Evolutionary conservation across 108 stramenopile species (phyloP).

Genomic region (Skeletonema potamos): DNA sequence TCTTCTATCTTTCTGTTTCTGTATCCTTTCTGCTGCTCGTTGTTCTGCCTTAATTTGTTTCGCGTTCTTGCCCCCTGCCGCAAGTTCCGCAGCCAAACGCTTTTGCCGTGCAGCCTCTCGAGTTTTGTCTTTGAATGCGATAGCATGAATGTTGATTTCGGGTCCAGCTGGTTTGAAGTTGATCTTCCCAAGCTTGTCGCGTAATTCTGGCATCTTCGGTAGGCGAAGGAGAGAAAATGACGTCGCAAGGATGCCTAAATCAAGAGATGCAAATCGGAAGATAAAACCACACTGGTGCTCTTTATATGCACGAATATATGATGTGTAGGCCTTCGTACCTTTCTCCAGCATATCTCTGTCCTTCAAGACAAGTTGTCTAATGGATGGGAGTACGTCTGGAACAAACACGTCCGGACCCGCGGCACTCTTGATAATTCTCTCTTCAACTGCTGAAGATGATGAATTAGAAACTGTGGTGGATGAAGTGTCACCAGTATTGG

Average conservation of each 20-base stretch:
- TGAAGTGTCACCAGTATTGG: background rate
- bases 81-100: conserved; percentile 80
- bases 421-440: conserved; percentile 38
- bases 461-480: background rate
- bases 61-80: conserved; percentile 88
- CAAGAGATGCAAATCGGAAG: conserved; percentile 90
- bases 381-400: conserved; percentile 61
- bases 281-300: conserved; percentile 92
- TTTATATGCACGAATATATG: conserved; percentile 95
- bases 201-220: conserved; percentile 98
- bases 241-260: conserved; percentile 86
- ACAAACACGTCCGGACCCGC: conserved; percentile 33
- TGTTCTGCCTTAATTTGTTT: conserved; percentile 92
- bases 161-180: conserved; percentile 76
- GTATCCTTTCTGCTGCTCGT: conserved; percentile 65
- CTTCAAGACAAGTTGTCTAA: conserved; percentile 69
- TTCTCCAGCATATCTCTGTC: conserved; percentile 97
- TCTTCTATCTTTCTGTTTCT: conserved; percentile 58
- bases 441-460: background rate
- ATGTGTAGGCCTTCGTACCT: conserved; percentile 94
- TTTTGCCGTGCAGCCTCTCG: conserved; percentile 91
- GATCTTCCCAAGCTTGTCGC: conserved; percentile 55
- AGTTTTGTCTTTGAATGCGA: conserved; percentile 87
- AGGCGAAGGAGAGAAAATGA: conserved; percentile 91
- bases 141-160: conserved; percentile 79